Percentiles rank a stretch among this genome's conserved stretches.
Conservation (phyloP, 1,284 basidiomycete species). For the Pseudozyma pruni region DNA sequence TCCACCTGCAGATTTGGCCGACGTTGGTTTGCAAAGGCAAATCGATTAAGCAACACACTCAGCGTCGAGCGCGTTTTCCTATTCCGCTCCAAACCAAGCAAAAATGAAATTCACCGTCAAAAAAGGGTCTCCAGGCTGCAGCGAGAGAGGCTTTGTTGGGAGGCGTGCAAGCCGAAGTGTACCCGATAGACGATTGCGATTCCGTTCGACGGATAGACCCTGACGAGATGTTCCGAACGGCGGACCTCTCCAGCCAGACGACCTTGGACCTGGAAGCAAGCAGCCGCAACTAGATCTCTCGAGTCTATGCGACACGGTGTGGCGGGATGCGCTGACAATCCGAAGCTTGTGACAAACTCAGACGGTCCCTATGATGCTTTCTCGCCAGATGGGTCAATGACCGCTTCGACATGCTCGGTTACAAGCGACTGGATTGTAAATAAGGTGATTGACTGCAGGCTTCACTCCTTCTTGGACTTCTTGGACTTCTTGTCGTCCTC, state of each 20-base stretch:
- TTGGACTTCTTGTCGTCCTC: conserved; percentile 34
- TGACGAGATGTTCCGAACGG: not conserved
- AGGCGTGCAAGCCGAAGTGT: not conserved
- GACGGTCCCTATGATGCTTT: too few species aligned
- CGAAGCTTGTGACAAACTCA: too few species aligned
- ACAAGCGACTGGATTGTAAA: too few species aligned
- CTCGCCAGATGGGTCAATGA: too few species aligned
- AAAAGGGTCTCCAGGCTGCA: not conserved
- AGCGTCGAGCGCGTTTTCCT: conserved; percentile 17
- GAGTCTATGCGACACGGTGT: too few species aligned
- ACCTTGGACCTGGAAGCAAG: too few species aligned
- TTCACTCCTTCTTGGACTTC: conserved; percentile 47
- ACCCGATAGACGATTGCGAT: too few species aligned
- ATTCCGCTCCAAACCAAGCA: conserved; percentile 10
- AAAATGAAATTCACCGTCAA: conserved; percentile 1
- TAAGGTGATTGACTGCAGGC: not conserved
- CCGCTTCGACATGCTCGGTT: too few species aligned
- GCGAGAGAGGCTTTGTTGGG: not conserved
- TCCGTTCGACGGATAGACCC: too few species aligned
- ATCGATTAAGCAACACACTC: conserved; percentile 23
- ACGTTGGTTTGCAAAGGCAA: conserved; percentile 1
- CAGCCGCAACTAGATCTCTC: too few species aligned
- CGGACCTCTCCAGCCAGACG: not conserved
- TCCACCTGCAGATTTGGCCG: too few species aligned
- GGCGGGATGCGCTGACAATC: too few species aligned